phyloP scores from a whole-genome alignment of 495 filamentous ascomycete species.

The Podospora bellae-mahoneyi region DNA sequence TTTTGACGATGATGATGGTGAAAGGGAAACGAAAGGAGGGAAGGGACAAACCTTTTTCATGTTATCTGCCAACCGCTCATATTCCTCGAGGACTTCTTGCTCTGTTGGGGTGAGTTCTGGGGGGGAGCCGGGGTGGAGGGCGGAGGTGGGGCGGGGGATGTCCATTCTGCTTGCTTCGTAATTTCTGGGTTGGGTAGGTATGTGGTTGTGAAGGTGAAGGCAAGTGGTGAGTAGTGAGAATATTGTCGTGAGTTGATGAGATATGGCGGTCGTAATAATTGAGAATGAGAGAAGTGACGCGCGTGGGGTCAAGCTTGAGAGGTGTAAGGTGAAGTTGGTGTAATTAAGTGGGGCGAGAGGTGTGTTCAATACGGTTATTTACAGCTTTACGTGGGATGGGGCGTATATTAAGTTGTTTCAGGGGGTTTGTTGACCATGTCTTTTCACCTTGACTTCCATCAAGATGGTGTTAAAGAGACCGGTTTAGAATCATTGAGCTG shows the following conservation, averaged over 20 bases:
- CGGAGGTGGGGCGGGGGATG: conserved; percentile 18
- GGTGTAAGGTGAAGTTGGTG: not conserved
- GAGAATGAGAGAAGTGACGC: conserved; percentile 2
- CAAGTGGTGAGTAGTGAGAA: not conserved
- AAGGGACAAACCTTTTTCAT: conserved; percentile 69
- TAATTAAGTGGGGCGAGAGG: not conserved
- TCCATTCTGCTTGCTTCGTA: conserved; percentile 31
- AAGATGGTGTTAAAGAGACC: too few species aligned
- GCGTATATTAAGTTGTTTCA: not conserved
- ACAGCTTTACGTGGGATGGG: not conserved
- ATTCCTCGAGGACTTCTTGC: conserved; percentile 93
- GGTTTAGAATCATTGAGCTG: not conserved
- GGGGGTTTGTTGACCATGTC: not conserved
- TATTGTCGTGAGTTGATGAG: not conserved
- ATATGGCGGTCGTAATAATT: not conserved
- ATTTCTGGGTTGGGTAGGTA: not conserved
- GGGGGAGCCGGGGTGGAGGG: conserved; percentile 36
- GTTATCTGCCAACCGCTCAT: conserved; percentile 79
- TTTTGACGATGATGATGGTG: not conserved
- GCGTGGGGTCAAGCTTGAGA: not conserved
- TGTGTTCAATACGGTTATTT: not conserved
- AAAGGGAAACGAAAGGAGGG: conserved; percentile 35
- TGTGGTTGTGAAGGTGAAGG: not conserved
- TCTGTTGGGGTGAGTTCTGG: conserved; percentile 69
- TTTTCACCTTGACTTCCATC: not conserved